Conservation (phyloP, 805 yeast genomes). For the Millerozyma acaciae region DNA sequence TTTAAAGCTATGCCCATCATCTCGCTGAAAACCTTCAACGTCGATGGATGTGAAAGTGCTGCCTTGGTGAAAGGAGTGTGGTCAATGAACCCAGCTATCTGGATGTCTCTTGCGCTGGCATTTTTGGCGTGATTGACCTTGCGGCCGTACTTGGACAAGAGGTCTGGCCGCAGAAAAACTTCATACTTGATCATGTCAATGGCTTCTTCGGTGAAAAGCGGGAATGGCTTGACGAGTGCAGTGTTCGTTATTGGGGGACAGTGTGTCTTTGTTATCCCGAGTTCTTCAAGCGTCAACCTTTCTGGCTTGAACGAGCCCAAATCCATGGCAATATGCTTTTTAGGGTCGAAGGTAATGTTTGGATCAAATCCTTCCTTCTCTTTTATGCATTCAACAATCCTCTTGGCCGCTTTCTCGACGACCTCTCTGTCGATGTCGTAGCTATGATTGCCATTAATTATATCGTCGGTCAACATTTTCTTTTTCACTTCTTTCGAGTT, state of each 20-base stretch:
- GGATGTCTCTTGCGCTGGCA: constrained; percentile 25
- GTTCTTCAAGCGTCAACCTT: constrained; percentile 31
- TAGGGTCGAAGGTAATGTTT: constrained; percentile 9
- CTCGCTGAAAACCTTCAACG: constrained; percentile 16
- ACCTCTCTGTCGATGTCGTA: too few species aligned
- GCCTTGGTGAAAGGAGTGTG: constrained; percentile 18
- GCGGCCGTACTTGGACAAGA: constrained; percentile 18
- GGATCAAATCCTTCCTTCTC: constrained; percentile 11
- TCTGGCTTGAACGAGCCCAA: constrained; percentile 20
- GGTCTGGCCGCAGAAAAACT: constrained; percentile 13
- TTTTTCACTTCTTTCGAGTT: too few species aligned
- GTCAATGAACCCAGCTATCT: constrained; percentile 20
- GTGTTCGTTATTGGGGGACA: constrained; percentile 26
- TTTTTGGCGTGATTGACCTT: constrained; percentile 15
- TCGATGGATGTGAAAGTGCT: constrained; percentile 22
- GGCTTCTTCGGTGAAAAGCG: constrained; percentile 25
- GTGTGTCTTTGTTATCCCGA: constrained; percentile 31
- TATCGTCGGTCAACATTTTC: constrained; percentile 3
- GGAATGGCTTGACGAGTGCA: constrained; percentile 28
- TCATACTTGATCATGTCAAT: constrained; percentile 24
- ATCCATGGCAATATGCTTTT: constrained; percentile 6
- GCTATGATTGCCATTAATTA: constrained; percentile 2
- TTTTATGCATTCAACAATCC: too few species aligned
- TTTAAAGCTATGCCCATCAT: constrained; percentile 20
- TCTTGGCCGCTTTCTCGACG: too few species aligned